Conservation (phyloP, 192 early-diverging fungal species). For the Backusella tarrabulga region DNA sequence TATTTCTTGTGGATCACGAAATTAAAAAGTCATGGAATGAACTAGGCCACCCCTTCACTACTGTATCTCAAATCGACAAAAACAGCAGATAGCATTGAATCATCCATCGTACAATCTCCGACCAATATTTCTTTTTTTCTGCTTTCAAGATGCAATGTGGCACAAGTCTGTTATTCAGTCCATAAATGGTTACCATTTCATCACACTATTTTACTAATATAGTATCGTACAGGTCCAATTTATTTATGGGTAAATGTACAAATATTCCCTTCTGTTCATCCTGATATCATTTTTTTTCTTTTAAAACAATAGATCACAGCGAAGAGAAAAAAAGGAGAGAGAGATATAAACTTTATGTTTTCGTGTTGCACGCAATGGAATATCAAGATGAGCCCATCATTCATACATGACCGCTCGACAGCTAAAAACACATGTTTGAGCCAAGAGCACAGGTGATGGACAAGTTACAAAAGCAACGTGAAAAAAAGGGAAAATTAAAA, state of each 20-base stretch:
- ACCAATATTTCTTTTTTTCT: not conserved
- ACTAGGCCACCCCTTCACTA: not conserved
- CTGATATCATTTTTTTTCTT: not conserved
- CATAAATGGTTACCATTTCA: not conserved
- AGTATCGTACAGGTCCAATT: not conserved
- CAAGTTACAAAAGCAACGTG: not conserved
- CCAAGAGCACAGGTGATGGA: not conserved
- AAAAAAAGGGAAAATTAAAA: conserved; percentile 3
- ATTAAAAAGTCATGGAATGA: not conserved
- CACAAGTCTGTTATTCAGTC: not conserved
- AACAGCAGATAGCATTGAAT: not conserved
- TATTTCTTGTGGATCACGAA: not conserved
- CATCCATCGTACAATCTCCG: not conserved
- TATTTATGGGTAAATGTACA: not conserved
- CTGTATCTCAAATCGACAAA: not conserved
- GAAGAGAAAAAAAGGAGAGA: not conserved
- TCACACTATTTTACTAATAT: conserved; percentile 3
- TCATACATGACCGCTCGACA: not conserved
- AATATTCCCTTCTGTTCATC: not conserved
- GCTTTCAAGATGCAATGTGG: not conserved
- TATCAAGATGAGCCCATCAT: not conserved
- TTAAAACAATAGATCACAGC: not conserved
- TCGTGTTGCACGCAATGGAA: not conserved
- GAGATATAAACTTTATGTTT: not conserved
- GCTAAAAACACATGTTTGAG: not conserved